Base-by-base conservation (phyloP, 345 rosid species). In the Clausena lansium region DNA sequence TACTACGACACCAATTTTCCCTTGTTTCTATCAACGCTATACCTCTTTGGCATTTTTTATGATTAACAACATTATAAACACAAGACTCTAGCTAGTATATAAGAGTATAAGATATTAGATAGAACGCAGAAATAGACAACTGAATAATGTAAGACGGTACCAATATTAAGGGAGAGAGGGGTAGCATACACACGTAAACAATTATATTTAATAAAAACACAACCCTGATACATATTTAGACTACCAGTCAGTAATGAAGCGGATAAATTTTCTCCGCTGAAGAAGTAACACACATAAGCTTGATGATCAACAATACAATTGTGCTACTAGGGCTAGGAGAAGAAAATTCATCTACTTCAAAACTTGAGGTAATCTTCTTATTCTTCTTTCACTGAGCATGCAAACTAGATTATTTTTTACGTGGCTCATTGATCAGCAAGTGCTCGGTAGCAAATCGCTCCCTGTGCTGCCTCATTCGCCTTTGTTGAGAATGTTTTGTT, bases 311-410 rank as follows among this genome's bases (percentile, higher is more conserved):
- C n/a, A 66, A 73, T 58, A 65, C n/a, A 10, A 73, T 36, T 15
- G 69, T 65, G 69, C 25, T 5, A 68, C 30, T 47, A n/a, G 7
- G 25, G 32, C 55, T 54, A 36, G 58, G 67, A 45, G 84, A 78
- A 86, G 90, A 90, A 91, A 90, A 91, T 90, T 90, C 87, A 83
- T 86, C 90, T 70, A 78, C 93, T 88, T 90, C 93, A 90, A 81
- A 84, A 78, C 89, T 79, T 59, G 36, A 80, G 85, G 73, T 35
- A 61, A 78, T 67, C 77, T 67, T 55, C 76, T 76, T 78, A 67
- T 82, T 85, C 38, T 60, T 58, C 58, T 55, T 20, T 30, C 14
- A 36, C 41, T 68, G 19, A 17, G 28, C 25, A 50, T 7, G 22
- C 64, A 76, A 71, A 25, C 71, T 66, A 54, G 33, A 61, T 71